These are phyloP conservation scores for Aspergillus steynii DNA, from an alignment of 495 filamentous ascomycete genomes.

Conservation along the genomic window DNA sequence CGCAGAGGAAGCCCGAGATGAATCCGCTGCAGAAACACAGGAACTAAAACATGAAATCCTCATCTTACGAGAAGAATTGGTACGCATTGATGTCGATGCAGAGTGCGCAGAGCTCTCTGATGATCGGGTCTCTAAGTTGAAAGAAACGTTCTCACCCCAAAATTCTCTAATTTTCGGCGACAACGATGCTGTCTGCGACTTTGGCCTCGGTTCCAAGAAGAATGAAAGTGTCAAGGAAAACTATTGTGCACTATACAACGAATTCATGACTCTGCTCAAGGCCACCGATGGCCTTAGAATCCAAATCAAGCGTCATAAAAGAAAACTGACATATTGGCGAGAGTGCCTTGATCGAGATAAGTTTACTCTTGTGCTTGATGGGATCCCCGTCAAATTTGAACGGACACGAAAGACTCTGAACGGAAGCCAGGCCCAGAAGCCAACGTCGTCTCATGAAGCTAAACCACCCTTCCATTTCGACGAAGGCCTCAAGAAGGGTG, in stretches of 20 bases:
- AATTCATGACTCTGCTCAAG: constrained; percentile 25
- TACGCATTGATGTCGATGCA: constrained; percentile 16
- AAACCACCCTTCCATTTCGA: neutral
- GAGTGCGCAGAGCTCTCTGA: constrained; percentile 14
- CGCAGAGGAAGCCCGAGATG: constrained; percentile 26
- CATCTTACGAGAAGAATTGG: constrained; percentile 26
- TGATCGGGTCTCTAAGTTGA: constrained; percentile 17
- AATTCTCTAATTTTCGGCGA: constrained; percentile 18
- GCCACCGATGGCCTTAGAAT: constrained; percentile 30
- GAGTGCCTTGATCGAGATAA: constrained; percentile 29
- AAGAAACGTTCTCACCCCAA: constrained; percentile 33
- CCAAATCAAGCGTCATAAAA: constrained; percentile 38
- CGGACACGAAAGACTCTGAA: constrained; percentile 18
- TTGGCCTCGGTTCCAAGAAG: constrained; percentile 7
- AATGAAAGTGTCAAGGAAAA: constrained; percentile 22
- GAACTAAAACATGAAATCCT: constrained; percentile 29
- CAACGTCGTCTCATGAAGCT: constrained; percentile 1
- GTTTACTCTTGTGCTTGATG: constrained; percentile 32
- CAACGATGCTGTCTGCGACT: neutral
- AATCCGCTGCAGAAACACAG: constrained; percentile 20
- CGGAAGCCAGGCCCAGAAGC: neutral
- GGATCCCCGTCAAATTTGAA: constrained; percentile 26
- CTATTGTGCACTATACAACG: constrained; percentile 38
- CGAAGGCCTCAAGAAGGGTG: neutral
- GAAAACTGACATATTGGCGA: constrained; percentile 37